Evolutionary conservation across 139 green algal species (phyloP).

Genomic region (Parachlorella kessleri): DNA sequence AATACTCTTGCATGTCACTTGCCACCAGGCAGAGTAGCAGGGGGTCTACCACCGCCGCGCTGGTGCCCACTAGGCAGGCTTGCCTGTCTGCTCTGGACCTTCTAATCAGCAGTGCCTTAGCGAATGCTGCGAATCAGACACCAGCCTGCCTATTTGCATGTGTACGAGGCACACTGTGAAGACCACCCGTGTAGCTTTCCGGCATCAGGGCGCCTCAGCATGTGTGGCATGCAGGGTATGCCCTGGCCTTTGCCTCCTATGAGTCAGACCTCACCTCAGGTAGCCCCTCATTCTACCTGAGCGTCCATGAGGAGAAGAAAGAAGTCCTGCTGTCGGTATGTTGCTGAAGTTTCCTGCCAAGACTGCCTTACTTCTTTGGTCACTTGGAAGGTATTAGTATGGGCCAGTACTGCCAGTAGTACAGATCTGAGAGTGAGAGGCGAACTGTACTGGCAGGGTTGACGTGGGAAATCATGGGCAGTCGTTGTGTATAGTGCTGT

Average conservation of each 20-base stretch:
- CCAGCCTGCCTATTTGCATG: no score
- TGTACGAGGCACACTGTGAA: no score
- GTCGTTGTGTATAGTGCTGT: background rate
- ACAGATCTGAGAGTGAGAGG: background rate
- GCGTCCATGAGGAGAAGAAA: background rate
- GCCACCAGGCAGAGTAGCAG: no score
- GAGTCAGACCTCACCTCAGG: conserved; percentile 15
- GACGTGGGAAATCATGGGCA: background rate
- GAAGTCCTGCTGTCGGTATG: background rate
- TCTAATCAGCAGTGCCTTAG: no score
- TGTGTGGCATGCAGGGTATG: background rate
- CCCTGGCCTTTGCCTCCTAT: conserved; percentile 13
- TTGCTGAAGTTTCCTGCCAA: background rate
- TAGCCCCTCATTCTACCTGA: conserved; percentile 37
- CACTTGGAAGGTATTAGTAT: background rate
- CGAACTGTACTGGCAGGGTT: background rate
- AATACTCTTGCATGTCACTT: no score
- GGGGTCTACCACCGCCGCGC: no score
- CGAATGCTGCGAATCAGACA: no score
- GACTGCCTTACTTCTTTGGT: no score
- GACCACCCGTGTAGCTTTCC: no score
- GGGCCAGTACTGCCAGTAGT: background rate
- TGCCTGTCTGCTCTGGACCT: no score
- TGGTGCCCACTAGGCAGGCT: no score
- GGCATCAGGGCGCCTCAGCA: no score